phyloP scores from a whole-genome alignment of 345 rosid genomes.

The Noccaea bulbosa region DNA sequence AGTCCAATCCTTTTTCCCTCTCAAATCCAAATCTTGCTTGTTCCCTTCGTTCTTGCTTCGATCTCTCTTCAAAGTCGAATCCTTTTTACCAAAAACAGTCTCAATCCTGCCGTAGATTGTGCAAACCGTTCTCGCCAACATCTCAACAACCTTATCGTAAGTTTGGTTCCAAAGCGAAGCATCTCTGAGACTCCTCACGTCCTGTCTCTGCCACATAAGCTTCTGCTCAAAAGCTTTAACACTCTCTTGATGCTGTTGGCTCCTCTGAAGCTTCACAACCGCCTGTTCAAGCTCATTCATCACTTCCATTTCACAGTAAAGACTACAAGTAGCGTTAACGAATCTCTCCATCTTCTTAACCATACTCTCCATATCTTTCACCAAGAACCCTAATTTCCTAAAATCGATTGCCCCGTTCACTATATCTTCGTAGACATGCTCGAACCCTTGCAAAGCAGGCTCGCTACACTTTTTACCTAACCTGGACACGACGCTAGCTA shows the following conservation, averaged over 20 bases:
- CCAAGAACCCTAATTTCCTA: constrained; percentile 78
- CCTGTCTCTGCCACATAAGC: constrained; percentile 93
- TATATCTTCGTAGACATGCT: constrained; percentile 89
- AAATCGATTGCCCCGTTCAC: constrained; percentile 77
- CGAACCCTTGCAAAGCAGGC: constrained; percentile 93
- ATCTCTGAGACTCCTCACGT: constrained; percentile 85
- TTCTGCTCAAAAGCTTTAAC: constrained; percentile 90
- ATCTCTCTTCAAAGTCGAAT: constrained; percentile 49
- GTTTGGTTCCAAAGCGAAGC: constrained; percentile 89
- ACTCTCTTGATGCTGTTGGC: constrained; percentile 78
- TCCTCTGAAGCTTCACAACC: constrained; percentile 72
- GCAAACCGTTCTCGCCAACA: constrained; percentile 86
- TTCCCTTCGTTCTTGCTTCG: constrained; percentile 52
- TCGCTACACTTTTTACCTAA: constrained; percentile 84
- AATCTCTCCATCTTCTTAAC: constrained; percentile 90
- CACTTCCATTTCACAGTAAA: constrained; percentile 91
- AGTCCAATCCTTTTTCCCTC: constrained; percentile 36
- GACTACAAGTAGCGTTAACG: constrained; percentile 65
- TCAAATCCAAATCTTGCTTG: constrained; percentile 49
- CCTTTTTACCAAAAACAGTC: constrained; percentile 56
- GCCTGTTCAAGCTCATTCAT: constrained; percentile 85
- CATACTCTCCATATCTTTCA: constrained; percentile 94
- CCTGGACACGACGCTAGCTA: constrained; percentile 81
- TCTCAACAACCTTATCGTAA: constrained; percentile 85
- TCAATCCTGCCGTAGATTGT: constrained; percentile 80